Base-by-base conservation (phyloP, 352 stramenopile species). In the Phytopythium kandeliae region DNA sequence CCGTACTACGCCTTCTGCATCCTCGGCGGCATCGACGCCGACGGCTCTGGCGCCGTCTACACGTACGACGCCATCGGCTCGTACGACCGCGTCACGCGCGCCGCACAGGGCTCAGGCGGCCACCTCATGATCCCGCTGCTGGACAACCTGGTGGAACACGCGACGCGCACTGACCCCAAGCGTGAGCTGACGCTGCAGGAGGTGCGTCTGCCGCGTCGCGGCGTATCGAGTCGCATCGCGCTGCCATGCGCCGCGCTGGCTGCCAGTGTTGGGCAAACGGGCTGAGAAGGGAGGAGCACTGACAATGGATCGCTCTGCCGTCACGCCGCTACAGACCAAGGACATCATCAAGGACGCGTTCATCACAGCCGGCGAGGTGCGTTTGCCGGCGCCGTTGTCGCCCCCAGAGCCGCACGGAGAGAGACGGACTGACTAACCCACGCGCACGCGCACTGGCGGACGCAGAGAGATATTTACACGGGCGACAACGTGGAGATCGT, bases 1-100 rank as follows among this genome's bases (percentile, higher is more conserved):
- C 97, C 97, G 26, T 99, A 99, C 77, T 99, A 99, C 68, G 88
- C 95, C 30, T 99, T 99, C 69, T 98, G 98, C 66, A 93, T 99
- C 52, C 72, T 99, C 17, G 94, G 85, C 25, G 97, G 97, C 21
- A 86, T 99, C 36, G 97, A 99, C 70, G 84, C 92, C 45, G 76
- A 98, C 44, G 96, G 97, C 36, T 98, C 97, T 58, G 97, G 97
- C 17, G 91, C 77, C 16, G 89, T 99, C 31, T 99, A 98, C 77
- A 97, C 92, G 52, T 99, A 99, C 81, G 97, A 99, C 79, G 96
- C 96, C 48, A 96, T 99, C 62, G 97, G 97, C 36, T 97, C 80
- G 42, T 74, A 90, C 67, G 79, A 93, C 62, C 66, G 71, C 42
- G 80, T 89, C 37, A 80, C 79, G 49, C 79, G 83, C 59, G 78